Evolutionary conservation across 768 basidiomycete species (phyloP), one percentile per base, ranked within the genome.

Genomic region (Termitomyces sp.): DNA sequence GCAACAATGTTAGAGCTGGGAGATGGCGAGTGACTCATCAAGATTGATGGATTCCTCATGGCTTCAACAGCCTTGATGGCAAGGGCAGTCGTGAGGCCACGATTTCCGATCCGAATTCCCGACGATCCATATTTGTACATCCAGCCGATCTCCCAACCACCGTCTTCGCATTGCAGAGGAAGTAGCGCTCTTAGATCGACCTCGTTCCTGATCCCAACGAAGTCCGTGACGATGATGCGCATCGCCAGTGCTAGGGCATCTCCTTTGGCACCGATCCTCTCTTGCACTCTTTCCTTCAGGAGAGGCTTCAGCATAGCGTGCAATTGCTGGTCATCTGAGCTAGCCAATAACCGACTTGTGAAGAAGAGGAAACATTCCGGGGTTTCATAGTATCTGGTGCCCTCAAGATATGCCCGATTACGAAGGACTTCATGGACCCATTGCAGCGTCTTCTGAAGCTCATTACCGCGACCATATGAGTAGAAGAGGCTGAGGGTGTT

Each of bases 161-260:
- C 85, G 64, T 86, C 84, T 60, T 80, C 80, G 59, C 72, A 73
- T 64, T 86, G 85, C 60, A 83, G 67, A 5, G 75, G 68, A 3
- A 82, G 74, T 8, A 87, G 76, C 20, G 71, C 67, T 8, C 74
- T 71, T 8, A 83, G 63, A 67, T 86, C 85, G 2, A 77, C 70
- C 15, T 79, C 72, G 65, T 82, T 72, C 32, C 68, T 65, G 17
- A 84, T 54, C 6, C 77, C 81, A 12, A 81, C 71, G 11, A 69
- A 72, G 1, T 74, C 69, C 45, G 80, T 79, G 1, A 78, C 79
- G 20, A 83, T 62, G 51, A 87, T 74, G 0, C 85, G 83, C 81
- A 84, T 83, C 0, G 83, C 80, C 1, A 86, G 78, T 6, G 82
- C 81, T n/a, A 85, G 70, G 2, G 84, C 75, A 65, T 83, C 83